Conservation (phyloP, 2,329 filamentous ascomycete genomes). For the Trichoderma breve region DNA sequence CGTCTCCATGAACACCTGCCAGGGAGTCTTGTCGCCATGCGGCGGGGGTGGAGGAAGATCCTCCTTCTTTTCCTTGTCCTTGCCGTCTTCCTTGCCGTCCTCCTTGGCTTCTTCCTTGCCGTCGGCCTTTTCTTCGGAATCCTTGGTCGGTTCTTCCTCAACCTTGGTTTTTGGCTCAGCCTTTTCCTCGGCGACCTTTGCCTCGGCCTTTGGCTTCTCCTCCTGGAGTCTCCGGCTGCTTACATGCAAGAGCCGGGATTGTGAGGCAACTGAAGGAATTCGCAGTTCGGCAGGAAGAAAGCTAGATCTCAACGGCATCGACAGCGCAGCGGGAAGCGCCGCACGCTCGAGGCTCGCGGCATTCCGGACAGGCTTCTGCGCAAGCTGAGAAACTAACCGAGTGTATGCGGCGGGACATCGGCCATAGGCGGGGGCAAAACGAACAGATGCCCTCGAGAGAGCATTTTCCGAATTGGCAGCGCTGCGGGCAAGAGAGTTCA, state of each 20-base stretch:
- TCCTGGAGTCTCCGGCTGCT: constrained; percentile 32
- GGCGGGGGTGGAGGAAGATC: constrained; percentile 83
- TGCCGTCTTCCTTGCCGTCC: constrained; percentile 43
- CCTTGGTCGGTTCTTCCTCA: constrained; percentile 35
- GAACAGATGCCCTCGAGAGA: constrained; percentile 42
- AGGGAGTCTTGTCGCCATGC: constrained; percentile 96
- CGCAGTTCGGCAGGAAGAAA: constrained; percentile 40
- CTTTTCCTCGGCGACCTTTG: not conserved
- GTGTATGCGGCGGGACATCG: constrained; percentile 47
- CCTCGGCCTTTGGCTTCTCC: constrained; percentile 31
- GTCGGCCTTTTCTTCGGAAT: constrained; percentile 43
- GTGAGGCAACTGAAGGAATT: constrained; percentile 34
- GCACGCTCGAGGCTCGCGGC: constrained; percentile 30
- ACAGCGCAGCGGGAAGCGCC: constrained; percentile 30
- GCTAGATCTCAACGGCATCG: constrained; percentile 45
- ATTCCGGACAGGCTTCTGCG: constrained; percentile 30
- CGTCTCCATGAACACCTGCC: constrained; percentile 99
- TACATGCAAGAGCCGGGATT: constrained; percentile 36
- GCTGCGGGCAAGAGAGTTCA: constrained; percentile 49
- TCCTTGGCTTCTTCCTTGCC: constrained; percentile 47
- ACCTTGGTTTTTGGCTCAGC: constrained; percentile 22
- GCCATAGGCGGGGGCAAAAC: constrained; percentile 37
- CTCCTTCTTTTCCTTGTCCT: constrained; percentile 61
- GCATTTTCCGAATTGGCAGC: constrained; percentile 41
- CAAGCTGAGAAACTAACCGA: constrained; percentile 44